phyloP scores from a whole-genome alignment of 306 rosid species.

The Gynostemma pentaphyllum region DNA sequence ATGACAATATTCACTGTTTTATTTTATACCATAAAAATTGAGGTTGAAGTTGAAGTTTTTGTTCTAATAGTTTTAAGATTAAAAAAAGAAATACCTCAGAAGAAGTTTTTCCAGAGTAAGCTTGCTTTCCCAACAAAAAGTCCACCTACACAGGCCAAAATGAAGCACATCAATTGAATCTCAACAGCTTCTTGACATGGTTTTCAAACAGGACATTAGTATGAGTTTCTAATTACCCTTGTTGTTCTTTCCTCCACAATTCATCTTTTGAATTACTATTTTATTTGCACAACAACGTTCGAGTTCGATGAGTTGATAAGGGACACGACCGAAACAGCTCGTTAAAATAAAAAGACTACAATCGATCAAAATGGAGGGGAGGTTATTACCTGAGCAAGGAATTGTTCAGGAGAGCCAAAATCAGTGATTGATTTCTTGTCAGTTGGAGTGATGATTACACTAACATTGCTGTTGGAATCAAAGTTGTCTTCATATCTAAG shows the following conservation, averaged over 20 bases:
- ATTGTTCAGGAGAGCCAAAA: constrained; percentile 69
- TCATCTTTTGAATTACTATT: too few species aligned
- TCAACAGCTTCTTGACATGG: neutral
- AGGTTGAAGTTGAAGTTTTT: neutral
- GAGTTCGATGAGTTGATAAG: neutral
- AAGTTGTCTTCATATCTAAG: constrained; percentile 90
- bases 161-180: neutral
- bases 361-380: neutral
- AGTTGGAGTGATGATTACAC: constrained; percentile 59
- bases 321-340: neutral
- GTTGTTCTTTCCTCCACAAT: too few species aligned
- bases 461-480: constrained; percentile 47
- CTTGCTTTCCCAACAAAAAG: constrained; percentile 79
- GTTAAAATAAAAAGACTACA: neutral
- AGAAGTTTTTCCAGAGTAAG: constrained; percentile 73
- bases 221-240: too few species aligned
- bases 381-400: constrained; percentile 46
- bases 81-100: constrained; percentile 91
- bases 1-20: neutral
- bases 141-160: constrained; percentile 47
- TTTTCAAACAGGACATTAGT: too few species aligned
- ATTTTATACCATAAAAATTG: neutral
- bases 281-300: too few species aligned
- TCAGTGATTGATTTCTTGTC: constrained; percentile 81
- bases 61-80: too few species aligned